These are phyloP conservation scores for Podaxis sp. DNA, from an alignment of 768 basidiomycete genomes.

Conservation along the genomic window DNA sequence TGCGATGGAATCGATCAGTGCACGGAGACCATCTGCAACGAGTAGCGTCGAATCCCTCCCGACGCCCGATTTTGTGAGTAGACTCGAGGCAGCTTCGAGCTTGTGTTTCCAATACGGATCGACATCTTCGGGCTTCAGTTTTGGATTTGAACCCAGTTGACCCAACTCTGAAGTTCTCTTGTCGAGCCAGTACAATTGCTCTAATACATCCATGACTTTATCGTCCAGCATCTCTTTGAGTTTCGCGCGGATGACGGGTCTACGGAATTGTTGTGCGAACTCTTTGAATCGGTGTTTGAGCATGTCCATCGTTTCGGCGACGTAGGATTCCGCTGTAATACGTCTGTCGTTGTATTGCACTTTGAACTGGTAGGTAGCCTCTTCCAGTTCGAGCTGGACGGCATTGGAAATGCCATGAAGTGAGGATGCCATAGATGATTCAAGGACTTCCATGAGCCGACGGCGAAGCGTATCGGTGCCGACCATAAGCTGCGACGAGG, in stretches of 20 bases:
- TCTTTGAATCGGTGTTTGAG: conserved; percentile 91
- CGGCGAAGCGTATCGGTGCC: conserved; percentile 89
- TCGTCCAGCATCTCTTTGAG: conserved; percentile 94
- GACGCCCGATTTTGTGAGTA: conserved; percentile 94
- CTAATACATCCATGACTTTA: conserved; percentile 95
- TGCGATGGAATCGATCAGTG: conserved; percentile 88
- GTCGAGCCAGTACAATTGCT: conserved; percentile 97
- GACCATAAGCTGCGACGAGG: conserved; percentile 72
- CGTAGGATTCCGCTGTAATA: conserved; percentile 94
- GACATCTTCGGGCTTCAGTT: conserved; percentile 69
- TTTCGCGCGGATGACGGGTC: conserved; percentile 83
- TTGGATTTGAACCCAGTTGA: conserved; percentile 65
- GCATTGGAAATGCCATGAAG: conserved; percentile 96
- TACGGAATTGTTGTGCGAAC: conserved; percentile 80
- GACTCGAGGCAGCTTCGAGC: conserved; percentile 88
- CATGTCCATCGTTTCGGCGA: conserved; percentile 94
- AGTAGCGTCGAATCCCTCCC: conserved; percentile 93
- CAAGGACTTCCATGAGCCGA: conserved; percentile 94
- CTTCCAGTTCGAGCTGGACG: conserved; percentile 95
- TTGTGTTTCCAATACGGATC: conserved; percentile 97
- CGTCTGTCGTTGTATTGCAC: conserved; percentile 97
- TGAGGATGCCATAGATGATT: conserved; percentile 96
- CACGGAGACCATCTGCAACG: conserved; percentile 90
- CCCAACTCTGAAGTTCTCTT: conserved; percentile 78
- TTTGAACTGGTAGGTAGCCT: conserved; percentile 98